phyloP scores from a whole-genome alignment of 768 basidiomycete genomes.

The Gymnopilus dilepis region DNA sequence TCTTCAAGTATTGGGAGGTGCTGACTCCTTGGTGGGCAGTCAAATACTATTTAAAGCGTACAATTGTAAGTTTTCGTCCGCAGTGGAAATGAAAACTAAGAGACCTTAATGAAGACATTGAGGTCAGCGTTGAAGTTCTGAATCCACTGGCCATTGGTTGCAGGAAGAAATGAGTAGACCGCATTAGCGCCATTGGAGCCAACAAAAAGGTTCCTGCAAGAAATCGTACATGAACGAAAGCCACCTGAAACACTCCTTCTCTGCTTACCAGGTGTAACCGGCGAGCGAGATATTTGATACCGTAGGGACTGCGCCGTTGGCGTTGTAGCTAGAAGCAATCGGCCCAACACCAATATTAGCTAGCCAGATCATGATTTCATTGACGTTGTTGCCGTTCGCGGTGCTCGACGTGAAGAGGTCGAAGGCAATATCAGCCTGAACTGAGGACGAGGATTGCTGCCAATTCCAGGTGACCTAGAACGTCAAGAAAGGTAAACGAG shows the following conservation, averaged over 20 bases:
- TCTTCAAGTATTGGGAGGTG: slow-evolving; percentile 60
- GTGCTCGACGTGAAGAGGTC: slow-evolving; percentile 66
- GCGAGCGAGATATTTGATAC: slow-evolving; percentile 49
- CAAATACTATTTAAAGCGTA: slow-evolving; percentile 49
- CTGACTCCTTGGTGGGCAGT: slow-evolving; percentile 48
- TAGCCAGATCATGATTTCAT: slow-evolving; percentile 72
- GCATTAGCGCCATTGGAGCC: slow-evolving; percentile 59
- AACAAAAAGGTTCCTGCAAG: slow-evolving; percentile 56
- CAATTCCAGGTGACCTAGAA: slow-evolving; percentile 60
- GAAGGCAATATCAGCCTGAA: slow-evolving; percentile 63
- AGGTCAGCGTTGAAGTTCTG: slow-evolving; percentile 60
- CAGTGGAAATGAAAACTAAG: not conserved
- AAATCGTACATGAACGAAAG: not conserved
- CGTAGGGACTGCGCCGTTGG: slow-evolving; percentile 52
- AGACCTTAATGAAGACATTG: slow-evolving; percentile 55
- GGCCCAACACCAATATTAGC: slow-evolving; percentile 62
- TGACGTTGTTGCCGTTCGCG: slow-evolving; percentile 51
- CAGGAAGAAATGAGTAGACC: slow-evolving; percentile 55
- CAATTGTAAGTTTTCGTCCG: not conserved
- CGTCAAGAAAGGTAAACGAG: not conserved
- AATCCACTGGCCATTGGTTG: slow-evolving; percentile 37
- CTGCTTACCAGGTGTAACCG: slow-evolving; percentile 53
- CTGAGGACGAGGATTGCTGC: slow-evolving; percentile 48
- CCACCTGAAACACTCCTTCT: not conserved
- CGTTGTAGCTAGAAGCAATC: slow-evolving; percentile 54